Percentiles rank a stretch among this genome's conserved stretches.
Evolutionary conservation across 306 rosid species (phyloP).

Genomic region (Cucumis sativus): DNA sequence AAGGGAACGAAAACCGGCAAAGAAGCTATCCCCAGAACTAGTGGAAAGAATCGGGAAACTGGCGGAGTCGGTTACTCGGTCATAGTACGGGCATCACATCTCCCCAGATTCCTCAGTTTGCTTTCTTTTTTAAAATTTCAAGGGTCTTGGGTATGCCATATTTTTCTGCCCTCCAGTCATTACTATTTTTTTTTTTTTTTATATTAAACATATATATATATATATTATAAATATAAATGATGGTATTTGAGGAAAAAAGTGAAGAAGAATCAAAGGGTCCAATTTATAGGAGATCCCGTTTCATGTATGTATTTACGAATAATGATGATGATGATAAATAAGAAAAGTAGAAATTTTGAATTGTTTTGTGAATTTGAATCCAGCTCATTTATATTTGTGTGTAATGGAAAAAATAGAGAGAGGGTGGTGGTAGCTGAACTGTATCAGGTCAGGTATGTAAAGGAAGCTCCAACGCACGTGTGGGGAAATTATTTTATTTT

Average conservation of each 20-base stretch:
- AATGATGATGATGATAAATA: neutral
- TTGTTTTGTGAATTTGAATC: neutral
- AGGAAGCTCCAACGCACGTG: neutral
- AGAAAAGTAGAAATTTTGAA: neutral
- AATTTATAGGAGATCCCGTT: neutral
- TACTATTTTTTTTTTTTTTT: neutral
- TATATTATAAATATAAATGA: neutral
- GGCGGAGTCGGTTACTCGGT: conserved; percentile 82
- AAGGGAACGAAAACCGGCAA: conserved; percentile 62
- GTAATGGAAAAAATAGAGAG: neutral
- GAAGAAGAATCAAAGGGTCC: neutral
- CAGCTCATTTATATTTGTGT: neutral
- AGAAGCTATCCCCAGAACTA: conserved; percentile 74
- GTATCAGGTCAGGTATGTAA: neutral
- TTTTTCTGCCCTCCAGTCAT: conserved; percentile 6
- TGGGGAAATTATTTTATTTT: neutral
- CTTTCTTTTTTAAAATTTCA: neutral
- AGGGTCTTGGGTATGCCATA: conserved; percentile 18
- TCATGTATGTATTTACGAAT: neutral
- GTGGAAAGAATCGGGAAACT: conserved; percentile 68
- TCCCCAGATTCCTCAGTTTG: neutral
- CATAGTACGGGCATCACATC: conserved; percentile 12
- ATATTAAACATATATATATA: neutral
- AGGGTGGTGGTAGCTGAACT: neutral
- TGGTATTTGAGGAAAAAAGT: neutral